Base-by-base conservation (phyloP, 106 monocot species). In the Vanilla planifolia region DNA sequence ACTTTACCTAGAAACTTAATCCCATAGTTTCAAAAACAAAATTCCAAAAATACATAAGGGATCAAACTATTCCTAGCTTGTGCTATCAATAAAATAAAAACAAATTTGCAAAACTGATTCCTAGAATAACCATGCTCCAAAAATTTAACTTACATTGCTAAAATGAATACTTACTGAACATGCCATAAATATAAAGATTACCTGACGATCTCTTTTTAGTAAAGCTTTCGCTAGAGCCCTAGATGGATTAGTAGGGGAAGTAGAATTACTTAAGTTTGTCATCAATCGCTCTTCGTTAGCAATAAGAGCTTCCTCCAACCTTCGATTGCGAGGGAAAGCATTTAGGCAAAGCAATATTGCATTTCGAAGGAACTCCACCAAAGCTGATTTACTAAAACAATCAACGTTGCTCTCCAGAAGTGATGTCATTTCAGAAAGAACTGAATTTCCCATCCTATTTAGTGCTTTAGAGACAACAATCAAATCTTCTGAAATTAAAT, bases 201-300 rank as follows among this genome's bases (percentile, higher is more conserved):
- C 95, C 90, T 96, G 95, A 28, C 90, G 75, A 61, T 96, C 95
- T 67, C 67, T 87, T 73, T 90, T 96, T 23, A 96, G 58, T 14
- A 96, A 74, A 53, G 16, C 40, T 71, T 90, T 96, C 8, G 90
- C 95, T 32, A 95, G 64, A 62, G 71, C 50, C 34, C 90, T 72
- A 25, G 94, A 95, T 51, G 83, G 80, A 33, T 77, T 89, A 20
- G 59, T 65, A 24, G 70, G 67, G 35, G 35, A 53, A 44, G 55
- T 40, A 16, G 77, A 69, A 58, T 63, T 71, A 59, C 64, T 70
- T 33, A 14, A 59, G 43, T 64, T 61, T 44, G 45, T 42, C 33
- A 62, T 37, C 61, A 33, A 64, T 13, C 55, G 36, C 20, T 84
- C 83, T 72, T 90, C 86, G 64, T 80, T 67, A 67, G 55, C 21